A percentile compares a stretch with the other conserved stretches of the same genome.
Conservation (phyloP, 352 stramenopile genomes). For the Phytopythium aichiense region DNA sequence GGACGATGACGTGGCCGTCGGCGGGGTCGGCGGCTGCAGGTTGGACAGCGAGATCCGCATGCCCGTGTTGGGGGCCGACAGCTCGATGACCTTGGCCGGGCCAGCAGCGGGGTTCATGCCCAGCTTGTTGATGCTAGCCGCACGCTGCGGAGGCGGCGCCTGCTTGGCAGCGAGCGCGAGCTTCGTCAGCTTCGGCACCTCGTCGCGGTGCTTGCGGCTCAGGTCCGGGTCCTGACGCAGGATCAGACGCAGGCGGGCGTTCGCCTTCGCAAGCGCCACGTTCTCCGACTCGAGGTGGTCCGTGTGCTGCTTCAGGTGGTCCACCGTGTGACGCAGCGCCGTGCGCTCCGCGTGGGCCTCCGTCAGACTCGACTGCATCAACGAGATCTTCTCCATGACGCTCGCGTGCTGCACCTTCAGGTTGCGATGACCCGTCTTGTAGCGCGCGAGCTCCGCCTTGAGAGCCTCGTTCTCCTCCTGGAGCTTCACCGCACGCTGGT, state of each 20-base stretch:
- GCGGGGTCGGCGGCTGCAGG: conserved; percentile 31
- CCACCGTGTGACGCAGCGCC: conserved; percentile 65
- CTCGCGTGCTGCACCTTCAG: conserved; percentile 78
- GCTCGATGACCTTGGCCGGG: conserved; percentile 29
- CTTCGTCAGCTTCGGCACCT: conserved; percentile 82
- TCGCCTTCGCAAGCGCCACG: conserved; percentile 78
- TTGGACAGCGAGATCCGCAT: conserved; percentile 53
- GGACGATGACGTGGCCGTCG: conserved; percentile 15
- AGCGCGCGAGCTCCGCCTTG: conserved; percentile 69
- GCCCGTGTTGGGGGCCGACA: conserved; percentile 29
- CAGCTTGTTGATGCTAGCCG: conserved; percentile 35
- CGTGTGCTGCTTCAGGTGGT: conserved; percentile 69
- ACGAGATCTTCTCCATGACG: conserved; percentile 76
- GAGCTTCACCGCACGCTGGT: conserved; percentile 82
- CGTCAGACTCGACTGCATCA: conserved; percentile 73
- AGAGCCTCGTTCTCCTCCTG: conserved; percentile 81
- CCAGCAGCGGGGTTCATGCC: conserved; percentile 6
- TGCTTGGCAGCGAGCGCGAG: conserved; percentile 70
- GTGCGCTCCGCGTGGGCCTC: conserved; percentile 71
- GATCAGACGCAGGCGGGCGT: conserved; percentile 78
- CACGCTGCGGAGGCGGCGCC: conserved; percentile 34
- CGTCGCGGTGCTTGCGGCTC: conserved; percentile 80
- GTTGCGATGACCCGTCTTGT: conserved; percentile 81
- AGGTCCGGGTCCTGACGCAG: conserved; percentile 81
- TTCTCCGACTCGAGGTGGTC: conserved; percentile 81